Percentiles rank a stretch among this genome's conserved stretches.
Conservation (phyloP, 2,329 filamentous ascomycete species). For the Fusarium begoniae region DNA sequence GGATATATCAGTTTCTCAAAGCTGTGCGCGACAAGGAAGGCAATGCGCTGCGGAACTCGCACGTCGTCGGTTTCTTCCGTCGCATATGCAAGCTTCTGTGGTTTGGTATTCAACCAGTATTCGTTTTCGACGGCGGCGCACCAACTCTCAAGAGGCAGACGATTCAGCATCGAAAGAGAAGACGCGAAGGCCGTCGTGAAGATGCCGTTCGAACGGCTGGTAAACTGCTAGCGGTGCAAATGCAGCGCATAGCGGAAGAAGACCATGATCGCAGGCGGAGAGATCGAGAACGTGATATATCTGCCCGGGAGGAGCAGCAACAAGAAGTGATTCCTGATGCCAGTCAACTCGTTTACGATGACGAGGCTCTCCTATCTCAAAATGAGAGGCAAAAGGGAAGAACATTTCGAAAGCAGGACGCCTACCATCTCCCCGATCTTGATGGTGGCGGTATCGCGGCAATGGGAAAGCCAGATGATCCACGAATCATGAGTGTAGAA, state of each 20-base stretch:
- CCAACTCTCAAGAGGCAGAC: conserved; percentile 92
- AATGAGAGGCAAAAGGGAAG: conserved; percentile 78
- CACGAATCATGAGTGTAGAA: conserved; percentile 94
- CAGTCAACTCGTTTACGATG: conserved; percentile 83
- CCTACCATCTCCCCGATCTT: conserved; percentile 92
- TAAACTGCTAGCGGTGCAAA: conserved; percentile 90
- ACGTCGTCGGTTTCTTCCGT: conserved; percentile 97
- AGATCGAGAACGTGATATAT: conserved; percentile 56
- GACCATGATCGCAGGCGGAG: conserved; percentile 73
- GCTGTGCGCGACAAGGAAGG: conserved; percentile 98
- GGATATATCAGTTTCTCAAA: conserved; percentile 99
- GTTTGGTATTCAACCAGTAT: conserved; percentile 95
- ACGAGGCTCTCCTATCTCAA: conserved; percentile 84
- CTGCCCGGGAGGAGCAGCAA: conserved; percentile 54
- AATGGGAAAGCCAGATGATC: conserved; percentile 92
- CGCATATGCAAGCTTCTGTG: conserved; percentile 97
- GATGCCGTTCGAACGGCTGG: conserved; percentile 93
- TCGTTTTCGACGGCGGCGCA: conserved; percentile 97
- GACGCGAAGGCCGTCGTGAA: conserved; percentile 87
- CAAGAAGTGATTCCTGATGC: conserved; percentile 74
- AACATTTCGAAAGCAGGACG: conserved; percentile 89
- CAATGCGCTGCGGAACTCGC: conserved; percentile 93
- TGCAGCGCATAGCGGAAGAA: conserved; percentile 89
- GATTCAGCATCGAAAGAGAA: conserved; percentile 78
- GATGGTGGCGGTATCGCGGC: conserved; percentile 78